These are phyloP conservation scores for Pseudocercospora macadamiae DNA, from an alignment of 2,329 filamentous ascomycete species.

Conservation along the genomic window DNA sequence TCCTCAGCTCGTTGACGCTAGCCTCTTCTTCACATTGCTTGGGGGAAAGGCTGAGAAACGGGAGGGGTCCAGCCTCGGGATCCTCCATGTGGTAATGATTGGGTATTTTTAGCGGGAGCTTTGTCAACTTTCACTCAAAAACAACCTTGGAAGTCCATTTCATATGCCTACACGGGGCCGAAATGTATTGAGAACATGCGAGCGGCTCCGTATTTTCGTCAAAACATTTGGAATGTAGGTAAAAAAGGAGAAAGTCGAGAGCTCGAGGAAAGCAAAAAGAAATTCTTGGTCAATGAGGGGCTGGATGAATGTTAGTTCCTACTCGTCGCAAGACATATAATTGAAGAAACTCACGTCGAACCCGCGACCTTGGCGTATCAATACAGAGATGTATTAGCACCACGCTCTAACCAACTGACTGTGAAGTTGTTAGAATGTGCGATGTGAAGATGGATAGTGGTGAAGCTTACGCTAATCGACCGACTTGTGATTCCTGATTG, in stretches of 20 bases:
- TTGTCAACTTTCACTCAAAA: too few relatives aligned
- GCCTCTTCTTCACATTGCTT: neutral
- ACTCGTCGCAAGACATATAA: neutral
- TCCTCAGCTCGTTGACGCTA: conserved; percentile 1
- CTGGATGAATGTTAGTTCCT: neutral
- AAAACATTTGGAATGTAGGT: too few relatives aligned
- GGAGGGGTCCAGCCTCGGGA: neutral
- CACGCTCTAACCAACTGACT: conserved; percentile 5
- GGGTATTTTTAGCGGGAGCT: too few relatives aligned
- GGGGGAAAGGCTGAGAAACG: neutral
- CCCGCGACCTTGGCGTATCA: conserved; percentile 5
- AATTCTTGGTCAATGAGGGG: conserved; percentile 4
- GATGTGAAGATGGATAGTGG: too few relatives aligned
- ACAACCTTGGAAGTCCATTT: too few relatives aligned
- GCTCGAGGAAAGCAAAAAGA: too few relatives aligned
- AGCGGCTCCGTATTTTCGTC: too few relatives aligned
- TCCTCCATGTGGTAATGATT: neutral
- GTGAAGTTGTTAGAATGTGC: too few relatives aligned
- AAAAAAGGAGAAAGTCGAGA: too few relatives aligned
- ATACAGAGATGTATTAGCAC: neutral
- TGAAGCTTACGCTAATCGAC: neutral
- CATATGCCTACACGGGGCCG: too few relatives aligned
- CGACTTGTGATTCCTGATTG: too few relatives aligned
- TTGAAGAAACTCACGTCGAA: neutral
- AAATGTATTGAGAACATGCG: too few relatives aligned